Percentiles rank a stretch among this genome's conserved stretches.
phyloP scores from a whole-genome alignment of 106 monocot genomes.

The Narthecium ossifragum region DNA sequence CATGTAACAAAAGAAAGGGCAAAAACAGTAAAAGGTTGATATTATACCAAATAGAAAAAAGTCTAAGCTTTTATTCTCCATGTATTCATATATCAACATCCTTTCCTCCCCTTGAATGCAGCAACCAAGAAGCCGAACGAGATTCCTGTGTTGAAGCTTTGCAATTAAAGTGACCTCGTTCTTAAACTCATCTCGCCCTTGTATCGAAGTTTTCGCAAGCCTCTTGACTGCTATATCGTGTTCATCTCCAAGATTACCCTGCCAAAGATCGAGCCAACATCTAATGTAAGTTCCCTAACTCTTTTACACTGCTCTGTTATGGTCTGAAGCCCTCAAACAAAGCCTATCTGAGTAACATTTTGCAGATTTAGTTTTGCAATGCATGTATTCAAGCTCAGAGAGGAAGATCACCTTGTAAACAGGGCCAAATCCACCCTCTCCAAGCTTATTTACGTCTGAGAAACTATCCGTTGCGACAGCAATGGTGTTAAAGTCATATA shows the following conservation, averaged over 20 bases:
- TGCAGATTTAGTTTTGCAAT: too few relatives aligned
- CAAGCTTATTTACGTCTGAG: constrained; percentile 17
- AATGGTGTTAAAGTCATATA: constrained; percentile 16
- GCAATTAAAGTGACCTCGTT: constrained; percentile 11
- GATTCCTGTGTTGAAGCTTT: constrained; percentile 16
- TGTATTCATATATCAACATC: constrained; percentile 16
- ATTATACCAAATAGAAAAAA: constrained; percentile 7
- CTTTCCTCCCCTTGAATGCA: constrained; percentile 13
- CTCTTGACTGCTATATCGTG: constrained; percentile 13
- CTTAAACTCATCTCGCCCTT: constrained; percentile 12
- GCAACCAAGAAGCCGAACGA: constrained; percentile 11
- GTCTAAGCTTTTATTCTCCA: constrained; percentile 15
- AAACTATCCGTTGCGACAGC: constrained; percentile 24
- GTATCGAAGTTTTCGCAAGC: constrained; percentile 5
- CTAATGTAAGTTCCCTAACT: too few relatives aligned
- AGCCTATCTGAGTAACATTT: too few relatives aligned
- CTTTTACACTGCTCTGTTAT: too few relatives aligned
- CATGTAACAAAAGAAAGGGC: too few relatives aligned
- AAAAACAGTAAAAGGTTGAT: background rate
- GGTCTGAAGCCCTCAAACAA: too few relatives aligned
- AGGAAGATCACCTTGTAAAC: constrained; percentile 29
- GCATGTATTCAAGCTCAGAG: too few relatives aligned
- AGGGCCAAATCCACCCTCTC: constrained; percentile 40
- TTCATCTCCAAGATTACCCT: constrained; percentile 12
- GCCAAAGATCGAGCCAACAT: too few relatives aligned